Conservation (phyloP, 495 filamentous ascomycete genomes). For the Pseudoneurospora amorphoporcata region DNA sequence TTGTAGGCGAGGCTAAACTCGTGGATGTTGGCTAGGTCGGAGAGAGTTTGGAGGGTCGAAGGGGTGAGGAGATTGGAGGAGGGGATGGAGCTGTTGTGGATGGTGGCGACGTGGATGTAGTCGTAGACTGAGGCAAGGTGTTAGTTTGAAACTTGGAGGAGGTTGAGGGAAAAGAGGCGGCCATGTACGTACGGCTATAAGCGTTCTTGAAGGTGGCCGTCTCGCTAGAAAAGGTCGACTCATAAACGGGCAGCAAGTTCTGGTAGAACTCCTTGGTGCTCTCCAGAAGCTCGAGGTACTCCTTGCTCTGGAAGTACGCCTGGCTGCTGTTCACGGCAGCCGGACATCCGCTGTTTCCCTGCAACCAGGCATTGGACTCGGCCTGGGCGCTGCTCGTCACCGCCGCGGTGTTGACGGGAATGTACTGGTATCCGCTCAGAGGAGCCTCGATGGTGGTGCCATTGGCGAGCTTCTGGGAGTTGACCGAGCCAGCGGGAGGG, state of each 20-base stretch:
- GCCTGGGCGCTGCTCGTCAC: slow-evolving; percentile 35
- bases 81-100: slow-evolving; percentile 59
- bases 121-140: slow-evolving; percentile 54
- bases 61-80: slow-evolving; percentile 35
- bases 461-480: slow-evolving; percentile 48
- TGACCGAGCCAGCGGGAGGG: slow-evolving; percentile 49
- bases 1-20: slow-evolving; percentile 56
- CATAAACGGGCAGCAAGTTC: slow-evolving; percentile 49
- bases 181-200: slow-evolving; percentile 42
- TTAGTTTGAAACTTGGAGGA: background rate
- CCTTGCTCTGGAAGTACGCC: slow-evolving; percentile 53
- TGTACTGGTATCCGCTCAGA: slow-evolving; percentile 65
- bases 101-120: slow-evolving; percentile 58
- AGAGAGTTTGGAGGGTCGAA: slow-evolving; percentile 45
- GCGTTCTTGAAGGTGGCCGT: slow-evolving; percentile 59
- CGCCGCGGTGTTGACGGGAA: slow-evolving; percentile 44
- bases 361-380: slow-evolving; percentile 51
- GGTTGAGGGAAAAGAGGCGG: background rate
- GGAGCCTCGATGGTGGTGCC: slow-evolving; percentile 46
- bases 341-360: slow-evolving; percentile 48
- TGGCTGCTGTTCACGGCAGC: slow-evolving; percentile 59
- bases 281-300: slow-evolving; percentile 41
- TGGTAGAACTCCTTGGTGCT: slow-evolving; percentile 57
- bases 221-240: slow-evolving; percentile 41
- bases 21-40: slow-evolving; percentile 54